Evolutionary conservation across 352 stramenopile species (phyloP).

Genomic region (Globisporangium acanthophoron): DNA sequence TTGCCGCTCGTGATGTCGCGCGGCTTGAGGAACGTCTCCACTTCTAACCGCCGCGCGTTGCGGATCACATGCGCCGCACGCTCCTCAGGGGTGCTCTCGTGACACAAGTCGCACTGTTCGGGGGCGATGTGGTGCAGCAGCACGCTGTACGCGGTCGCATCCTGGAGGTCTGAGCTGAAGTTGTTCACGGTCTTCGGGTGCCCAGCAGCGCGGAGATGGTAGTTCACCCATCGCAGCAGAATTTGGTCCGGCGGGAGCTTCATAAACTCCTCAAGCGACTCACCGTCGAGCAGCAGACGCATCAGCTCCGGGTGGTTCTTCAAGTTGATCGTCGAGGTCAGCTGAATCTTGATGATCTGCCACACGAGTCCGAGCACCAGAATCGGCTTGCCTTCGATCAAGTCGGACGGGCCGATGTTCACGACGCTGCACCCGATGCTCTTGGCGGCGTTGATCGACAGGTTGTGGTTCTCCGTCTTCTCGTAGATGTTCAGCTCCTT

Average conservation of each 20-base stretch:
- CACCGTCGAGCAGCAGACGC: constrained; percentile 76
- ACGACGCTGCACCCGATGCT: constrained; percentile 91
- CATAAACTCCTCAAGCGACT: constrained; percentile 87
- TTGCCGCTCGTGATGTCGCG: constrained; percentile 90
- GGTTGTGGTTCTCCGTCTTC: constrained; percentile 89
- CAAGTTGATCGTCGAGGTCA: constrained; percentile 90
- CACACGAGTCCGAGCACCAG: constrained; percentile 90
- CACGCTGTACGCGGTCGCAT: constrained; percentile 84
- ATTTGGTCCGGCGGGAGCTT: constrained; percentile 90
- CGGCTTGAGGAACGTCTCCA: constrained; percentile 91
- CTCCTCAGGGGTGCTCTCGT: constrained; percentile 47
- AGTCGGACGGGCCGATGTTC: constrained; percentile 87
- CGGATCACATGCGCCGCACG: constrained; percentile 77
- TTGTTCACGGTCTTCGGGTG: constrained; percentile 74
- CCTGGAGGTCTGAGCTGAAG: constrained; percentile 74
- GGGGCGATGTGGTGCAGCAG: constrained; percentile 87
- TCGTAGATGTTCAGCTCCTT: constrained; percentile 85
- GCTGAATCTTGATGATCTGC: constrained; percentile 94
- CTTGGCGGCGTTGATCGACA: constrained; percentile 92
- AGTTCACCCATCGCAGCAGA: constrained; percentile 92
- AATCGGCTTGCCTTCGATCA: constrained; percentile 83
- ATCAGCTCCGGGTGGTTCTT: constrained; percentile 92
- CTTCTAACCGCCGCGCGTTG: constrained; percentile 75
- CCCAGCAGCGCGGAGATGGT: constrained; percentile 80
- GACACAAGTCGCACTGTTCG: constrained; percentile 58